Percentiles rank a stretch among this genome's conserved stretches.
Conservation (phyloP, 2,329 filamentous ascomycete species). For the Exophiala lecanii-corni region DNA sequence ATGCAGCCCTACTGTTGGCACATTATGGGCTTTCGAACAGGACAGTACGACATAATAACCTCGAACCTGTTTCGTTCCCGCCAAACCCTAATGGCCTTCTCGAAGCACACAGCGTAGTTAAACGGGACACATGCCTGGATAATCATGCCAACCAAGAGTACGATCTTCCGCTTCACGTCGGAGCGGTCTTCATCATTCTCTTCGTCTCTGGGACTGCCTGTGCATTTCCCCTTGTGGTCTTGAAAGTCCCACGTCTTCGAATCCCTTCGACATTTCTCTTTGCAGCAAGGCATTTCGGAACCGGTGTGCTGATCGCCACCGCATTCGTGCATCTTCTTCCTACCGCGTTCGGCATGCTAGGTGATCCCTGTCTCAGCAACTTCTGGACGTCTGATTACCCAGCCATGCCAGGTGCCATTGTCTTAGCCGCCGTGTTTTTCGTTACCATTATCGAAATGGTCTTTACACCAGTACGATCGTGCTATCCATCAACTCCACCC, state of each 20-base stretch:
- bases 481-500: background rate
- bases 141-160: slow-evolving; percentile 37
- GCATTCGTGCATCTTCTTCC: slow-evolving; percentile 59
- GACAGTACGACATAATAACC: background rate
- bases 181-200: slow-evolving; percentile 48
- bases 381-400: slow-evolving; percentile 77
- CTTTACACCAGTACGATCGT: slow-evolving; percentile 42
- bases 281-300: slow-evolving; percentile 56
- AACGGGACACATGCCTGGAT: slow-evolving; percentile 37
- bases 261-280: slow-evolving; percentile 57
- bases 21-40: background rate
- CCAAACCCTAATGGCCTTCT: background rate
- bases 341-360: slow-evolving; percentile 57
- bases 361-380: slow-evolving; percentile 63
- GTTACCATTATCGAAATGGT: slow-evolving; percentile 87
- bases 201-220: slow-evolving; percentile 50
- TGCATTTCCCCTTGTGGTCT: slow-evolving; percentile 57
- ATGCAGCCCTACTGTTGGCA: background rate
- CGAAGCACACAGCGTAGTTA: background rate
- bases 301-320: slow-evolving; percentile 53
- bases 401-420: slow-evolving; percentile 74
- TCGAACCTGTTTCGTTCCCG: too few relatives aligned
- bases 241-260: slow-evolving; percentile 55
- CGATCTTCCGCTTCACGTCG: slow-evolving; percentile 21
- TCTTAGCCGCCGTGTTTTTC: slow-evolving; percentile 74